Evolutionary conservation across 2,329 filamentous ascomycete genomes (phyloP), one percentile per base, ranked within the genome.

Genomic region (Colletotrichum higginsianum): DNA sequence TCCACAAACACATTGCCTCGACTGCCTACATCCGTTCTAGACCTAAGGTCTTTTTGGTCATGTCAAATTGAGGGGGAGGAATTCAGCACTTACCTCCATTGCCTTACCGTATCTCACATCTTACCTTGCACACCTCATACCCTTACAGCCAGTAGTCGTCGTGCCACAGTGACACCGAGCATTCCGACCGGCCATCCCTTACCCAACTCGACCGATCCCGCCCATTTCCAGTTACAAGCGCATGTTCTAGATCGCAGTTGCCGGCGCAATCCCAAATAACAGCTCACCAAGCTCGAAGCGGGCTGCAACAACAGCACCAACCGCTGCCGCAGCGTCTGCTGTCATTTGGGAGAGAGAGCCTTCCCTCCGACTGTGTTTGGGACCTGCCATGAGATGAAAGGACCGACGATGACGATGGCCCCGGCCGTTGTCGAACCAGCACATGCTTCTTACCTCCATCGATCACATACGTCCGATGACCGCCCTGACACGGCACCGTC

Each of bases 361-460:
- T 23, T 23, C n/a, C 44, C 53, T 53, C 23, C 7, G 47, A 60
- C 42, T 49, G 35, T 11, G 65, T 60, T 15, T 61, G 65, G 53
- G 60, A 68, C 52, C 61, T 64, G 66, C 74, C 77, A 81, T 83
- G 81, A 78, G 74, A 81, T 82, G 81, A 79, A 78, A 63, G 78
- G 77, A 65, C 76, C 80, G 73, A 79, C 79, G 56, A 74, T 81
- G 76, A 80, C 79, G 77, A 83, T 83, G 82, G 79, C 82, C 73
- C 77, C 81, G 78, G 80, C 80, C 74, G 77, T 81, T 68, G 62
- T 74, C 53, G 77, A 80, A 74, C 69, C 70, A 61, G 55, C 67
- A 23, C 71, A 65, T 74, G 61, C 77, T 58, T 74, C 78, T 26
- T 67, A 71, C 63, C 79, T 81, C 73, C 67, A 78, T 71, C 78